These are phyloP conservation scores for Pistacia atlantica DNA, from an alignment of 345 rosid genomes.

Conservation along the genomic window DNA sequence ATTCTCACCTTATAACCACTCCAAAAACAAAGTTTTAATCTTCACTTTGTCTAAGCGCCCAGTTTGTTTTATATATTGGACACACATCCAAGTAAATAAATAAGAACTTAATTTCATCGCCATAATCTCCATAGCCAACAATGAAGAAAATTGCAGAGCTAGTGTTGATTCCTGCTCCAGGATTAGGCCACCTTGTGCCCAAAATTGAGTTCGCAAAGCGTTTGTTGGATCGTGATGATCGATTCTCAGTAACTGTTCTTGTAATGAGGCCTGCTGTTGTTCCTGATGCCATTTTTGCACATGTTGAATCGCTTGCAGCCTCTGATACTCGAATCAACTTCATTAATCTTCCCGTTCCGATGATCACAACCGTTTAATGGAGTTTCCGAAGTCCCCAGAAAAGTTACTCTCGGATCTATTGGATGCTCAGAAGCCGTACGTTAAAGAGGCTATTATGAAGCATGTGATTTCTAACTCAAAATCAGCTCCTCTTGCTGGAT, in stretches of 20 bases:
- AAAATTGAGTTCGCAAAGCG: not conserved
- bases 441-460: not conserved
- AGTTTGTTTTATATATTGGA: too few relatives aligned
- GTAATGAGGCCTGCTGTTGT: not conserved
- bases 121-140: not conserved
- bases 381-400: not conserved
- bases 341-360: not conserved
- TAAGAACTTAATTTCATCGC: too few relatives aligned
- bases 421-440: not conserved
- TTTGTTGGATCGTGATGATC: not conserved
- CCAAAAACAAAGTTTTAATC: too few relatives aligned
- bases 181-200: not conserved
- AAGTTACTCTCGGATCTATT: not conserved
- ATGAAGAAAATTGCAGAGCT: not conserved
- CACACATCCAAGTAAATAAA: too few relatives aligned
- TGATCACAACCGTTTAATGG: not conserved
- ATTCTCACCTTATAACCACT: too few relatives aligned
- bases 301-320: not conserved
- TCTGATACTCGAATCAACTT: not conserved
- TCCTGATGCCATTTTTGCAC: not conserved
- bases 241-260: not conserved
- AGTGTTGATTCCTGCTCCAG: not conserved
- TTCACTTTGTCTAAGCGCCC: too few relatives aligned
- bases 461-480: not conserved
- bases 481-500: slow-evolving; percentile 24